Base-by-base conservation (phyloP, 2,329 filamentous ascomycete genomes). In the Pseudocercospora eumusae region DNA sequence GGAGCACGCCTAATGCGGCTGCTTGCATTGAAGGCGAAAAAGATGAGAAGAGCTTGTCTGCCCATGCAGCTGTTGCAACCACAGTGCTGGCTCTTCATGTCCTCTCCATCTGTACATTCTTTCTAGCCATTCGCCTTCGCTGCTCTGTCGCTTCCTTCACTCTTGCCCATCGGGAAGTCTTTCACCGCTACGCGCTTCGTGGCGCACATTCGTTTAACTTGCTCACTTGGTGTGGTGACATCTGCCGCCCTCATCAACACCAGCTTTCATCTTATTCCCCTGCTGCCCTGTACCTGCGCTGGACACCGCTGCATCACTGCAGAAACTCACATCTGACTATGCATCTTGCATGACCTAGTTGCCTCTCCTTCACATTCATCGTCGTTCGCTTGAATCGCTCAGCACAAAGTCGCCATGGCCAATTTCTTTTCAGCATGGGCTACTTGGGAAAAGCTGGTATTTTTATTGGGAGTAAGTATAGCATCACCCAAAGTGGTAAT, bases 401-500 rank as follows among this genome's bases (percentile, higher is more conserved):
- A 23, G n/a, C n/a, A n/a, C n/a, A n/a, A n/a, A n/a, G 3, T 15
- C n/a, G 15, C 21, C 13, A 62, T 62, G 60, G 64, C 61, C 20
- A 56, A 59, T 15, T 82, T 82, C 73, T 82, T 82, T 68, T 71
- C 63, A 20, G 74, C 66, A 55, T 96, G 92, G 92, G 80, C 84
- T 69, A 79, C 95, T 70, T 96, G 92, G 92, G 86, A 95, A 81
- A 87, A 96, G 80, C 88, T 96, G 87, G 90, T 88, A 57, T 91
- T 96, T 79, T 10, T 54, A n/a, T 28, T 54, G 15, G 52, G 52
- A 20, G 92, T 96, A 80, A 82, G 90, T 68, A 15, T 20, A 10
- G 18, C 27, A 28, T 53, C 42, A 65, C 64, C 61, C 28, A 52
- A 62, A 56, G 53, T 44, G 60, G 62, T 56, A 59, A 57, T 33